Evolutionary conservation across 2,329 filamentous ascomycete genomes (phyloP).

Genomic region (Colletotrichum scovillei): DNA sequence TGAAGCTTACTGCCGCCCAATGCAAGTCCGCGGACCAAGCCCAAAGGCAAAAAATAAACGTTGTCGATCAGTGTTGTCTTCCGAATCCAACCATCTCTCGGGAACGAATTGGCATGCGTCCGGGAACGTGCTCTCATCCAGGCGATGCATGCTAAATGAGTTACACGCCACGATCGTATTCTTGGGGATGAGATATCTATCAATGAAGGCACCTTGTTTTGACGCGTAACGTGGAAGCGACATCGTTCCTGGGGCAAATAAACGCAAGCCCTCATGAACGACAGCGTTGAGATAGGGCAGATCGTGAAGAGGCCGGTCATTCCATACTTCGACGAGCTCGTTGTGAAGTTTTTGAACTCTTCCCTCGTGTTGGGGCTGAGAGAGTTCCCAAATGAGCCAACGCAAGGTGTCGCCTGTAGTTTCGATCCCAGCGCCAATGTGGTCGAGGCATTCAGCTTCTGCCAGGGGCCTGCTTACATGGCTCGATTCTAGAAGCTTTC

Average conservation of each 20-base stretch:
- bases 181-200: slow-evolving; percentile 36
- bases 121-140: slow-evolving; percentile 33
- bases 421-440: too few relatives aligned
- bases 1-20: slow-evolving; percentile 1
- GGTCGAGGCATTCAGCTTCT: too few relatives aligned
- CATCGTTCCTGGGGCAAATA: slow-evolving; percentile 28
- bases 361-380: neutral
- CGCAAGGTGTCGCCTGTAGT: too few relatives aligned
- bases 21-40: neutral
- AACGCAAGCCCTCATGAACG: slow-evolving; percentile 24
- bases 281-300: slow-evolving; percentile 29
- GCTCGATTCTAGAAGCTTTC: too few relatives aligned
- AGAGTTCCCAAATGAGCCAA: neutral
- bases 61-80: slow-evolving; percentile 2
- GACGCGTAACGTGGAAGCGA: slow-evolving; percentile 36
- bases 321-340: neutral
- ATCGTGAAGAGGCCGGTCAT: slow-evolving; percentile 1
- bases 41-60: neutral
- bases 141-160: slow-evolving; percentile 31
- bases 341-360: neutral
- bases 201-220: slow-evolving; percentile 37
- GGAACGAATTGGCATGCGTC: slow-evolving; percentile 35
- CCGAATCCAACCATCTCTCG: slow-evolving; percentile 37
- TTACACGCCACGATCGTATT: slow-evolving; percentile 36
- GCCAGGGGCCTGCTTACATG: too few relatives aligned